Evolutionary conservation across 495 filamentous ascomycete species (phyloP), one percentile per base, ranked within the genome.

Genomic region (Acidiella bohemica): DNA sequence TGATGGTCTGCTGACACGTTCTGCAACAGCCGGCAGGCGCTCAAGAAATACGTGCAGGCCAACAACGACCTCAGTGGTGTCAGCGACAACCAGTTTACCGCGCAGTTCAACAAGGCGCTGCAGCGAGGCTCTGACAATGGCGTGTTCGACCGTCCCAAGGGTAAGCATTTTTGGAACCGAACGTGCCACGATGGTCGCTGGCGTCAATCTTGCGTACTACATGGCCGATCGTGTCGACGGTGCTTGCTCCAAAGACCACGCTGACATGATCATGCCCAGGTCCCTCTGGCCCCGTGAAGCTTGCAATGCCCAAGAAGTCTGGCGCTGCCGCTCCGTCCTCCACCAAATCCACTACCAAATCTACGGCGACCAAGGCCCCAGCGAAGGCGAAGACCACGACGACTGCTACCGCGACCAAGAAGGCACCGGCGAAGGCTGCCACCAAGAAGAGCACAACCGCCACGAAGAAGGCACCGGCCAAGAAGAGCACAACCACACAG

Each of bases 41-140:
- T 99, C 60, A 95, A 95, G 81, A 95, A 99, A 64, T 99, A 96
- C 68, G 82, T 99, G 55, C 72, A 74, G 62, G 76, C 81, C 53
- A 96, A 99, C 80, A 94, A 96, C 75, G 81, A 78, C 59, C 73
- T 92, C 61, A 61, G 66, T 48, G 69, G 67, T 41, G 72, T 75
- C 38, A 71, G 67, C 24, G 76, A 80, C 53, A 68, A 67, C 33
- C 75, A 76, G 58, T 96, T 96, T 60, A 87, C 90, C 59, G 72
- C 73, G 48, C 78, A 88, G 53, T 85, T 99, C 76, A 96, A 94
- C 75, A 78, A 78, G 59, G 85, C 87, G 24, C 72, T 99, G 62
- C 79, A 81, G 68, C 59, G 72, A 42, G 90, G 90, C 63, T 88
- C 87, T 49, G 84, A 92, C 54, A 83, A 81, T 69, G 81, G 81